Percentiles rank a stretch among this genome's conserved stretches.
Conservation (phyloP, 2,329 filamentous ascomycete genomes). For the Alternaria burnsii region DNA sequence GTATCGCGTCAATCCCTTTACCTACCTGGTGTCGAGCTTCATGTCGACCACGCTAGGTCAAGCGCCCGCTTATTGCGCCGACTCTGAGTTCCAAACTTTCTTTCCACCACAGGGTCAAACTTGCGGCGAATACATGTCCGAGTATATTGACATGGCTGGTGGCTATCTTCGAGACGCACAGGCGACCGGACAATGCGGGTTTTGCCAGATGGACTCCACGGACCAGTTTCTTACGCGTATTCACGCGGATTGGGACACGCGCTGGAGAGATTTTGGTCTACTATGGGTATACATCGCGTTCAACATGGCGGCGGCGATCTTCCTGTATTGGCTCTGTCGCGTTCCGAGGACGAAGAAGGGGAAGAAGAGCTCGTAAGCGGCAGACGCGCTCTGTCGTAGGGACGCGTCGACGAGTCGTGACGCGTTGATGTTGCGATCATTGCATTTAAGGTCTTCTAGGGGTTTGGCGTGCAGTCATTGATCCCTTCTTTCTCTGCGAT, state of each 20-base stretch:
- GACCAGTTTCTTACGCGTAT: constrained; percentile 58
- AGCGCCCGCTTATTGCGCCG: constrained; percentile 58
- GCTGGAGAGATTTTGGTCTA: constrained; percentile 68
- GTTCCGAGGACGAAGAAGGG: constrained; percentile 59
- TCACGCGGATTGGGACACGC: constrained; percentile 55
- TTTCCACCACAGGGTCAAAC: constrained; percentile 49
- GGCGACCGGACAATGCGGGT: constrained; percentile 55
- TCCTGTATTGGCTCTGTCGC: constrained; percentile 62
- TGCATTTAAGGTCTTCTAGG: neutral
- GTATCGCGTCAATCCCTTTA: constrained; percentile 74
- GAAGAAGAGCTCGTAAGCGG: constrained; percentile 26
- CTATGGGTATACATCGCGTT: constrained; percentile 62
- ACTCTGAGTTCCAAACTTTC: constrained; percentile 54
- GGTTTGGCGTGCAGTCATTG: no score
- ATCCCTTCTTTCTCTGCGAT: no score
- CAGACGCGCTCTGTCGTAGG: neutral
- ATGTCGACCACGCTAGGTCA: constrained; percentile 57
- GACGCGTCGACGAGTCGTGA: neutral
- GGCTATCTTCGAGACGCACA: constrained; percentile 56
- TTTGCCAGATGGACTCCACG: constrained; percentile 58
- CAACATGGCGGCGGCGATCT: constrained; percentile 58
- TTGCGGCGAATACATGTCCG: constrained; percentile 55
- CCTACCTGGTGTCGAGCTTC: constrained; percentile 71
- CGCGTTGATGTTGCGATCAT: neutral
- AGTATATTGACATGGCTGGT: constrained; percentile 50